Conservation (phyloP, 2,329 filamentous ascomycete species). For the Epichloe sp. region DNA sequence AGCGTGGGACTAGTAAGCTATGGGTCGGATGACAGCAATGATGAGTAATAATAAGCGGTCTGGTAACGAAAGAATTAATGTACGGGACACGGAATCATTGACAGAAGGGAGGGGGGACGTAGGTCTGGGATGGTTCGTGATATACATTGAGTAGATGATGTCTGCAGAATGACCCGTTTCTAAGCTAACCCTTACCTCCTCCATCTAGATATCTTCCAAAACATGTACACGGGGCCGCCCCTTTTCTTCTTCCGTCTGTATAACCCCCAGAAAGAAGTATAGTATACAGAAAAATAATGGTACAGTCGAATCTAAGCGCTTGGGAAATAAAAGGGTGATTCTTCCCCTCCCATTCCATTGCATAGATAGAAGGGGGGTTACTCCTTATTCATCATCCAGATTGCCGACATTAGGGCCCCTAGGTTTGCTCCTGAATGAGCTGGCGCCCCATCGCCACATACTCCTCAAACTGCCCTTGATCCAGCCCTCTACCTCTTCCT, state of each 20-base stretch:
- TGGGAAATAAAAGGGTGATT: no score
- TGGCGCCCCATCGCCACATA: slow-evolving; percentile 37
- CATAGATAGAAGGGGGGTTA: no score
- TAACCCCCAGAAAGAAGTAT: not conserved
- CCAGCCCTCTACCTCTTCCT: slow-evolving; percentile 59
- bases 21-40: slow-evolving; percentile 36
- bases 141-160: slow-evolving; percentile 3
- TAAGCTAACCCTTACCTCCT: not conserved
- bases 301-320: not conserved
- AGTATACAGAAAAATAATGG: slow-evolving; percentile 1
- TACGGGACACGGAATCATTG: not conserved
- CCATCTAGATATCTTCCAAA: not conserved
- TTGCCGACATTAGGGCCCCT: slow-evolving; percentile 28
- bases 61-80: no score
- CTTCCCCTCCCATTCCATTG: no score
- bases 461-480: slow-evolving; percentile 46
- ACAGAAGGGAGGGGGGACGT: not conserved
- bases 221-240: no score
- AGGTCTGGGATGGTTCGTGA: not conserved
- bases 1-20: slow-evolving; percentile 37
- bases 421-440: slow-evolving; percentile 26
- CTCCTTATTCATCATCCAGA: slow-evolving; percentile 22
- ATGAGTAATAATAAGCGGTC: slow-evolving; percentile 19
- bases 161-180: not conserved
- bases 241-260: no score